Percentiles rank a stretch among this genome's conserved stretches.
These are phyloP conservation scores for Blastosporella zonata DNA, from an alignment of 1,284 basidiomycete genomes.

Conservation along the genomic window DNA sequence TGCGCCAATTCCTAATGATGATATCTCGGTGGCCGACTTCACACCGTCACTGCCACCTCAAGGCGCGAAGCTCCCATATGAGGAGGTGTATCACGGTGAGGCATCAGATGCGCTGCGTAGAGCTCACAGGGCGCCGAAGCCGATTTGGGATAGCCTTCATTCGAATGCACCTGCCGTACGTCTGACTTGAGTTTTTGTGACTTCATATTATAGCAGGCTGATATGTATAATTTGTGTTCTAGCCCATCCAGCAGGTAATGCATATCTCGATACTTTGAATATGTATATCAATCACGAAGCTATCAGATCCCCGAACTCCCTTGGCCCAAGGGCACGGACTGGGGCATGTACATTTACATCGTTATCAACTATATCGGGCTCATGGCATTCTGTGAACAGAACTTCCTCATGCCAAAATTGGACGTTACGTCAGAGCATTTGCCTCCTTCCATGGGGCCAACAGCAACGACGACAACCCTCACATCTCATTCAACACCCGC, in stretches of 20 bases:
- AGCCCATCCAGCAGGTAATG: conserved; percentile 14
- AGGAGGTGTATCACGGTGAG: conserved; percentile 29
- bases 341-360: conserved; percentile 22
- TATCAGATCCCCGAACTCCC: conserved; percentile 34
- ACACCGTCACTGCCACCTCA: conserved; percentile 35
- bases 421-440: conserved; percentile 32
- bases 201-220: too few species aligned
- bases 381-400: conserved; percentile 15
- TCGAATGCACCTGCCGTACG: conserved; percentile 43
- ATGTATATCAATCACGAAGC: conserved; percentile 19
- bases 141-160: conserved; percentile 39
- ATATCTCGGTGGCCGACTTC: conserved; percentile 38
- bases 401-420: conserved; percentile 27
- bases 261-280: not conserved
- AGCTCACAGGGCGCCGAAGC: conserved; percentile 37
- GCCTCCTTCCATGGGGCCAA: conserved; percentile 40
- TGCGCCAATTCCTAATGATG: conserved; percentile 38
- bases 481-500: conserved; percentile 45
- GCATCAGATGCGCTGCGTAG: conserved; percentile 21
- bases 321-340: conserved; percentile 34
- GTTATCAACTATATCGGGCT: not conserved
- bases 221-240: not conserved
- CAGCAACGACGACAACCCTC: conserved; percentile 37
- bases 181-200: not conserved
- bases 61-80: conserved; percentile 29